A percentile compares a stretch with the other conserved stretches of the same genome.
Evolutionary conservation across 192 early-diverging fungal genomes (phyloP).

Genomic region (Rhizophagus prolifer): DNA sequence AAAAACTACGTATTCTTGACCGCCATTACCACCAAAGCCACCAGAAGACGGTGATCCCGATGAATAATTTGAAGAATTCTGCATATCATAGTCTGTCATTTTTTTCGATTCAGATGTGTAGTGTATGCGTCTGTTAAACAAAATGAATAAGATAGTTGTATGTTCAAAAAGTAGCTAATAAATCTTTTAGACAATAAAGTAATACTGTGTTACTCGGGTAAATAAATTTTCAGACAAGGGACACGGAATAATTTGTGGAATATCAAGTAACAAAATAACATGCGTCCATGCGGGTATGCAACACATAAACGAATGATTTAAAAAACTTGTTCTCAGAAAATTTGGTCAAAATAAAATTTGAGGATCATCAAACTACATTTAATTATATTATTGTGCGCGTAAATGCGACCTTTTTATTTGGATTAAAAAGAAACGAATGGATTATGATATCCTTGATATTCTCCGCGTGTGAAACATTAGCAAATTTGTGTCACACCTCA

Average conservation of each 20-base stretch:
- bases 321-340: background rate
- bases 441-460: too few relatives aligned
- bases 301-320: background rate
- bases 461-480: too few relatives aligned
- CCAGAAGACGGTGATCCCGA: background rate
- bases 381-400: background rate
- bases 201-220: conserved; percentile 8
- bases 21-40: conserved; percentile 16
- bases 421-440: too few relatives aligned
- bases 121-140: background rate
- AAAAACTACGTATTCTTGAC: conserved; percentile 53
- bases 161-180: background rate
- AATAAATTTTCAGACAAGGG: background rate
- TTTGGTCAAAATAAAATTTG: background rate
- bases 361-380: background rate
- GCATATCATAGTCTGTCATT: conserved; percentile 5
- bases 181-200: conserved; percentile 1
- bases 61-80: background rate
- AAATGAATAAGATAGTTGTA: background rate
- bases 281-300: background rate
- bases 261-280: background rate
- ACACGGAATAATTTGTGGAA: background rate
- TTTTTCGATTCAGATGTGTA: conserved; percentile 18
- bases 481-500: too few relatives aligned
- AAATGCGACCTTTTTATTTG: too few relatives aligned